Conservation (phyloP, 2,329 filamentous ascomycete genomes). For the Alternaria sp. region DNA sequence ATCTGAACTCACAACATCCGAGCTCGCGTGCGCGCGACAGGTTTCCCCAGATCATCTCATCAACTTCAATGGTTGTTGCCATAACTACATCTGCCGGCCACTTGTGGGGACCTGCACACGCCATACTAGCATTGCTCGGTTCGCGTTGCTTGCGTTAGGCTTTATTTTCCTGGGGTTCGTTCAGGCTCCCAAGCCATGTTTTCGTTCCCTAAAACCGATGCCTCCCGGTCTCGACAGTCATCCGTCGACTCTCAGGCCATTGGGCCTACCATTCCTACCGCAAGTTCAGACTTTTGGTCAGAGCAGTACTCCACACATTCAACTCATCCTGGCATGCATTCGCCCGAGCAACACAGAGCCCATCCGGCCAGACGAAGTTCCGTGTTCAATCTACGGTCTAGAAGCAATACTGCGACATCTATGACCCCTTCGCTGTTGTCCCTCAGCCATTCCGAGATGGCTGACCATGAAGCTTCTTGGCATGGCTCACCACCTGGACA, state of each 20-base stretch:
- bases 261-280: slow-evolving; percentile 26
- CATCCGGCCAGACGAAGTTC: slow-evolving; percentile 38
- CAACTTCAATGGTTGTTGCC: slow-evolving; percentile 36
- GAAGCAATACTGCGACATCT: slow-evolving; percentile 48
- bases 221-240: slow-evolving; percentile 40
- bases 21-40: slow-evolving; percentile 33
- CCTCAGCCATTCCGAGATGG: slow-evolving; percentile 30
- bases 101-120: slow-evolving; percentile 35
- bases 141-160: slow-evolving; percentile 25
- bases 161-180: slow-evolving; percentile 11
- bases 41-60: slow-evolving; percentile 27
- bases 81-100: slow-evolving; percentile 27
- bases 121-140: slow-evolving; percentile 27
- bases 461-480: slow-evolving; percentile 25
- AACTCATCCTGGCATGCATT: slow-evolving; percentile 36
- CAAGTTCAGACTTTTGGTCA: slow-evolving; percentile 31
- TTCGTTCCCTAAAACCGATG: slow-evolving; percentile 44
- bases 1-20: slow-evolving; percentile 20
- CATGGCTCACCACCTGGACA: slow-evolving; percentile 34
- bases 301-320: slow-evolving; percentile 34
- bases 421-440: slow-evolving; percentile 37
- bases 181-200: slow-evolving; percentile 39
- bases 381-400: slow-evolving; percentile 46
- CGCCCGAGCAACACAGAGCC: slow-evolving; percentile 37
- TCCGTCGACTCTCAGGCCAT: slow-evolving; percentile 40